Conservation (phyloP, 495 filamentous ascomycete genomes). For the Trichoderma asperelloides region DNA sequence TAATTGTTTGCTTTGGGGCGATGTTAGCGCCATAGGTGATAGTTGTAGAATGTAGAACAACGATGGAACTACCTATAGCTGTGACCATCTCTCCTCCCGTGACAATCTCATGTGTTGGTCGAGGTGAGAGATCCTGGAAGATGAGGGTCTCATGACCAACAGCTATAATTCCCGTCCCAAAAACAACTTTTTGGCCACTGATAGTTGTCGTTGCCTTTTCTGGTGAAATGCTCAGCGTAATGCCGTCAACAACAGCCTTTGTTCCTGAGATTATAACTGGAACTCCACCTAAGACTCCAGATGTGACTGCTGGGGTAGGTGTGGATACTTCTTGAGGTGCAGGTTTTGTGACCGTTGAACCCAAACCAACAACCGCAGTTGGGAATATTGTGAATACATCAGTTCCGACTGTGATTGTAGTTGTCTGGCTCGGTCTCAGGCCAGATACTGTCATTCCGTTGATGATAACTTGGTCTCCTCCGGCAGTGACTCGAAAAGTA, state of each 20-base stretch:
- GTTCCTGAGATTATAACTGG: slow-evolving; percentile 32
- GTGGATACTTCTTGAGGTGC: slow-evolving; percentile 16
- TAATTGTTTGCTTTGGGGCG: slow-evolving; percentile 13
- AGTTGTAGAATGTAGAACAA: slow-evolving; percentile 28
- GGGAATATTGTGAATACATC: slow-evolving; percentile 37
- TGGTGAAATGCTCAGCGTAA: slow-evolving; percentile 32
- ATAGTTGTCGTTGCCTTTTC: slow-evolving; percentile 26
- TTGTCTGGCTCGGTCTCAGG: slow-evolving; percentile 23
- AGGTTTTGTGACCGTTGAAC: slow-evolving; percentile 30
- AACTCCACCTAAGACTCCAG: slow-evolving; percentile 29
- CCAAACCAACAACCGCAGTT: slow-evolving; percentile 30
- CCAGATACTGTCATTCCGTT: slow-evolving; percentile 32
- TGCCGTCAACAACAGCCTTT: slow-evolving; percentile 35
- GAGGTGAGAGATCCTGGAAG: slow-evolving; percentile 16
- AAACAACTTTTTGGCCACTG: slow-evolving; percentile 36
- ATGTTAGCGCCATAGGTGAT: slow-evolving; percentile 16
- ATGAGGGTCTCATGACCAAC: slow-evolving; percentile 25
- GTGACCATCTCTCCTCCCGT: slow-evolving; percentile 38
- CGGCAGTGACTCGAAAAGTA: slow-evolving; percentile 29
- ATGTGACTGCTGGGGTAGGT: slow-evolving; percentile 25
- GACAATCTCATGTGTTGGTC: slow-evolving; percentile 34
- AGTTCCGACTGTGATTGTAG: slow-evolving; percentile 29
- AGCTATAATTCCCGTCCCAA: slow-evolving; percentile 36
- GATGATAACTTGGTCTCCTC: slow-evolving; percentile 34
- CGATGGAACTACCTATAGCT: slow-evolving; percentile 31